Evolutionary conservation across 1,284 basidiomycete genomes (phyloP), one percentile per base, ranked within the genome.

Genomic region (Trichosporon ovoides): DNA sequence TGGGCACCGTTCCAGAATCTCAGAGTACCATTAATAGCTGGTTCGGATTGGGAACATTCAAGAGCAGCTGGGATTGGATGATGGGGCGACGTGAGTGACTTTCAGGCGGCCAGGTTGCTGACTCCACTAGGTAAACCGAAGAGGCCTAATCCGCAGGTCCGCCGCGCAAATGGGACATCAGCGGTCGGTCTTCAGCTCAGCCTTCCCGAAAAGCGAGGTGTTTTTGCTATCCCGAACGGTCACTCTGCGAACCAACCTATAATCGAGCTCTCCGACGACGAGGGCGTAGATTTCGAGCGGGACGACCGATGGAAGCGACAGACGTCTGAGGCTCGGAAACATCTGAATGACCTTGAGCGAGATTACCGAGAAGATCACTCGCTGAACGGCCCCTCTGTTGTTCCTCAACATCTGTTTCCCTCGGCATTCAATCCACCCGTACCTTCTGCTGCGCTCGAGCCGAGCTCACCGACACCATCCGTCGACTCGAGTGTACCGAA

Each of bases 331-430:
- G 58, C 58, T 13, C 53, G 24, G 3, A 24, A 38, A 12, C 54
- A 57, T 14, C 28, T 62, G 20, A 62, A 62, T 34, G 61, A 62
- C 43, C 61, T 56, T 37, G 36, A 38, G 1, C n/a, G 18, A 13
- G 34, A 28, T 22, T 4, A 33, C 4, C 11, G 22, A 11, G 53
- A 19, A 7, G 40, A 28, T 4, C n/a, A 22, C 5, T 16, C 43
- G 3, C 14, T 28, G 9, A 18, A 18, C n/a, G 19, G 56, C 2
- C 56, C 58, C n/a, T 56, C 60, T 4, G 28, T 36, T 12, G 16
- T 58, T 3, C 7, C 35, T 7, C 13, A 24, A 24, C 50, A 46
- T 3, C 36, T 57, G 20, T 61, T 58, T 11, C 0, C 13, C 2
- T 56, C 60, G 1, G 22, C 19, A 3, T 58, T 56, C 31, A 55